Percentiles rank a stretch among this genome's conserved stretches.
Conservation (phyloP, 2,329 filamentous ascomycete species). For the Parafenestella ontariensis region DNA sequence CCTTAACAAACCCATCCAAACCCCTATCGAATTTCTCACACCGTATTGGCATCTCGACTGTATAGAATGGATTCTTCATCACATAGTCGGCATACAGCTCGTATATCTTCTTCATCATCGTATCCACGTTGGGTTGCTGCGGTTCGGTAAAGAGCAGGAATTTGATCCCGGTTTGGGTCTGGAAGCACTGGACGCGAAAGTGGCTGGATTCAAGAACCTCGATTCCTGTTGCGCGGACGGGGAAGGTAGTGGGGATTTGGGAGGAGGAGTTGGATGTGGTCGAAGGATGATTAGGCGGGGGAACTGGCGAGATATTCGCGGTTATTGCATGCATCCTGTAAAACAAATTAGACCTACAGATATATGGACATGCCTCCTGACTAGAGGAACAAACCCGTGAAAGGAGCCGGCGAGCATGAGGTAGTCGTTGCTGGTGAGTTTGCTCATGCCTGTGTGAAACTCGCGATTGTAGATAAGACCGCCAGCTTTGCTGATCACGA, state of each 20-base stretch:
- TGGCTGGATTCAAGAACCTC: slow-evolving; percentile 94
- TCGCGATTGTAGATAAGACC: slow-evolving; percentile 95
- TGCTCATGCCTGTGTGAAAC: slow-evolving; percentile 85
- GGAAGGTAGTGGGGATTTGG: slow-evolving; percentile 46
- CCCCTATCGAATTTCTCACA: slow-evolving; percentile 95
- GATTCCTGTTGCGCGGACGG: slow-evolving; percentile 70
- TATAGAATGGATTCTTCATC: slow-evolving; percentile 99
- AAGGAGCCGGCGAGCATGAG: slow-evolving; percentile 97
- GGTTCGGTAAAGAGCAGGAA: slow-evolving; percentile 95
- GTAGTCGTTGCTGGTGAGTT: slow-evolving; percentile 93
- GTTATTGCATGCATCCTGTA: slow-evolving; percentile 70
- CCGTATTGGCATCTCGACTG: slow-evolving; percentile 94
- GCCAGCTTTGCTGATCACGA: slow-evolving; percentile 98
- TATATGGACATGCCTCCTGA: neutral
- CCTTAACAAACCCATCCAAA: slow-evolving; percentile 78
- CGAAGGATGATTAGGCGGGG: slow-evolving; percentile 32
- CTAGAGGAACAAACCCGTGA: slow-evolving; percentile 73
- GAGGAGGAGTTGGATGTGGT: slow-evolving; percentile 19
- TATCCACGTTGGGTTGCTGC: slow-evolving; percentile 85
- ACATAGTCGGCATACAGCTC: slow-evolving; percentile 96
- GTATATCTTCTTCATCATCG: slow-evolving; percentile 83
- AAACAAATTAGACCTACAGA: slow-evolving; percentile 3
- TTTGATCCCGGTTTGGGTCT: slow-evolving; percentile 91
- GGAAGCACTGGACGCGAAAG: slow-evolving; percentile 96
- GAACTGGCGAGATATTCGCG: slow-evolving; percentile 47